These are phyloP conservation scores for Candida khao-thaluensis DNA, from an alignment of 805 yeast genomes.

Conservation along the genomic window DNA sequence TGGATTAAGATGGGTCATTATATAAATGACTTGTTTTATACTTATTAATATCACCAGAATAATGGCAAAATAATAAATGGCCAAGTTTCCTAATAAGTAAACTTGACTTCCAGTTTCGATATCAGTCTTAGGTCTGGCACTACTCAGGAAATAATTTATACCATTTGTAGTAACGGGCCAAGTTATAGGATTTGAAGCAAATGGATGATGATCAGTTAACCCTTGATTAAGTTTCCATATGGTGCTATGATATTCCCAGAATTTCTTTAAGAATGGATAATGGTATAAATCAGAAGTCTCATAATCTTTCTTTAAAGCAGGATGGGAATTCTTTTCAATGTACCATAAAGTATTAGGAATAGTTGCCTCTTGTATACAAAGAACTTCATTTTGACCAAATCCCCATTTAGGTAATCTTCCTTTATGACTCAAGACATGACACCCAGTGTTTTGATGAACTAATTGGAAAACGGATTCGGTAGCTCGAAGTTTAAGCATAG, in stretches of 20 bases:
- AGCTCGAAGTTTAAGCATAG: conserved; percentile 45
- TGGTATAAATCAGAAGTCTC: conserved; percentile 21
- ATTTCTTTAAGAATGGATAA: conserved; percentile 48
- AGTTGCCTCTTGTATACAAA: conserved; percentile 77
- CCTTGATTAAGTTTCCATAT: conserved; percentile 53
- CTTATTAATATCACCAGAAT: conserved; percentile 29
- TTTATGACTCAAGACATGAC: conserved; percentile 73
- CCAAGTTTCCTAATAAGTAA: conserved; percentile 64
- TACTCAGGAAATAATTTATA: conserved; percentile 53
- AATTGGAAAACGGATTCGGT: conserved; percentile 71
- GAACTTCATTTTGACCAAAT: conserved; percentile 78
- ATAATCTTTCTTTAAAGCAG: conserved; percentile 30
- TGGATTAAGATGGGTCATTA: conserved; percentile 31
- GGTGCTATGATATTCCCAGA: conserved; percentile 54
- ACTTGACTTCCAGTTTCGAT: conserved; percentile 32
- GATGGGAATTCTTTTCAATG: conserved; percentile 65
- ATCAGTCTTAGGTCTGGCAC: conserved; percentile 19
- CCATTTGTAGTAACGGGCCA: conserved; percentile 68
- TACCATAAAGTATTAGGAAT: conserved; percentile 69
- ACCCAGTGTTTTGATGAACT: conserved; percentile 62
- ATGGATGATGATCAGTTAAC: conserved; percentile 47
- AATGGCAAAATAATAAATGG: conserved; percentile 51
- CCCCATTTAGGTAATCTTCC: conserved; percentile 83
- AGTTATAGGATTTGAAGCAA: conserved; percentile 53
- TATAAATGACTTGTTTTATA: conserved; percentile 19